Conservation (phyloP, 192 early-diverging fungal species). For the Coemansia sp. region DNA sequence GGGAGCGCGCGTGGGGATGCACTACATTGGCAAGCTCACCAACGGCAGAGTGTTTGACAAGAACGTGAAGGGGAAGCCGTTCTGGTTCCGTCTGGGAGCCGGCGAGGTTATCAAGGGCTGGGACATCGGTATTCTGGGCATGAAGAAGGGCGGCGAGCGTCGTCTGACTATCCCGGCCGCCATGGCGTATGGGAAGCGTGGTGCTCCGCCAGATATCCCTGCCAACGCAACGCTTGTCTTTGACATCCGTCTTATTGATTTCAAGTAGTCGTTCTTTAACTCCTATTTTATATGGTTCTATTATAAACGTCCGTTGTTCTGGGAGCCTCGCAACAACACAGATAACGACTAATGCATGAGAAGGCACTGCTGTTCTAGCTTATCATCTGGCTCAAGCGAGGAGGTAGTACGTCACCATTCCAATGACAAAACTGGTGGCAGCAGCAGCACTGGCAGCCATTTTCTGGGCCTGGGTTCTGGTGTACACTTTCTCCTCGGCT, state of each 20-base stretch:
- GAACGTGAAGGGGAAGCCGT: conserved; percentile 88
- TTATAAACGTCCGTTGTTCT: no score
- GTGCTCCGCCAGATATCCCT: conserved; percentile 94
- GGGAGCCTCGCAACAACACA: no score
- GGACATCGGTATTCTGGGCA: conserved; percentile 87
- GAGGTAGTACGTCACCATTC: conserved; percentile 12
- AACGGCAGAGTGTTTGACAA: conserved; percentile 97
- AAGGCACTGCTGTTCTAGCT: no score
- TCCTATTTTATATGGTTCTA: neutral
- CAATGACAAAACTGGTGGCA: conserved; percentile 1
- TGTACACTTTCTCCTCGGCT: conserved; percentile 13
- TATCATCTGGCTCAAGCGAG: no score
- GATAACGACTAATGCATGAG: no score
- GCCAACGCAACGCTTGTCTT: conserved; percentile 87
- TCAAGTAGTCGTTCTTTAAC: conserved; percentile 50
- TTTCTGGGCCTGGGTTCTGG: neutral
- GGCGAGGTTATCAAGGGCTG: conserved; percentile 97
- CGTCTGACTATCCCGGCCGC: conserved; percentile 87
- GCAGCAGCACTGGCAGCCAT: neutral
- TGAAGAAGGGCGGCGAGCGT: conserved; percentile 90
- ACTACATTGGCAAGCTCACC: conserved; percentile 90
- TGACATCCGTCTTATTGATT: conserved; percentile 81
- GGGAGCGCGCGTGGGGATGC: conserved; percentile 69
- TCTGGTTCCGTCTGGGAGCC: conserved; percentile 83
- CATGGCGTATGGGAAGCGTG: conserved; percentile 68